Conservation (phyloP, 306 rosid genomes). For the Begonia peltatifolia region DNA sequence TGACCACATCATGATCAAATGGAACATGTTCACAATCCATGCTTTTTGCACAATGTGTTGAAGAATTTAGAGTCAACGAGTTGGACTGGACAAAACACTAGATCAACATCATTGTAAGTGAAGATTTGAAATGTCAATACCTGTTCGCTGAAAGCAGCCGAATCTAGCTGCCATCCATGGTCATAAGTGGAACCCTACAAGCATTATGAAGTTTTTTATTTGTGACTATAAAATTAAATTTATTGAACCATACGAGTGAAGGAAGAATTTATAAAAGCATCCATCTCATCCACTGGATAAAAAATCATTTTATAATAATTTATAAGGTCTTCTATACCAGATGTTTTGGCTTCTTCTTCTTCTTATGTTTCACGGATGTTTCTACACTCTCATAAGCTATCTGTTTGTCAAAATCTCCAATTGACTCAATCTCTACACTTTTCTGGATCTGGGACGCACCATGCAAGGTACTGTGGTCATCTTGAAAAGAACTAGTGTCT, state of each 20-base stretch:
- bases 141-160: slow-evolving; percentile 53
- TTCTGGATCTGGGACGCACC: slow-evolving; percentile 70
- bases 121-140: slow-evolving; percentile 15
- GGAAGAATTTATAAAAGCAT: slow-evolving; percentile 6
- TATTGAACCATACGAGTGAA: slow-evolving; percentile 13
- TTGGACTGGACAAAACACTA: too few relatives aligned
- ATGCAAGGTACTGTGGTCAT: slow-evolving; percentile 79
- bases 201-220: background rate
- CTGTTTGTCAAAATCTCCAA: slow-evolving; percentile 66
- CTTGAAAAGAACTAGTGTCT: slow-evolving; percentile 93
- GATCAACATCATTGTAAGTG: too few relatives aligned
- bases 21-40: too few relatives aligned
- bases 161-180: slow-evolving; percentile 83
- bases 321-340: slow-evolving; percentile 39
- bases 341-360: slow-evolving; percentile 82
- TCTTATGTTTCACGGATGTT: slow-evolving; percentile 78
- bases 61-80: too few relatives aligned
- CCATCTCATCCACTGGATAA: slow-evolving; percentile 3
- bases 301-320: slow-evolving; percentile 6
- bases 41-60: too few relatives aligned
- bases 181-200: slow-evolving; percentile 69
- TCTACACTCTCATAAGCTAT: slow-evolving; percentile 72
- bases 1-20: too few relatives aligned
- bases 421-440: slow-evolving; percentile 89
- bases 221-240: slow-evolving; percentile 9